phyloP scores from a whole-genome alignment of 1,284 basidiomycete genomes.

The Cystobasidium pallidum region DNA sequence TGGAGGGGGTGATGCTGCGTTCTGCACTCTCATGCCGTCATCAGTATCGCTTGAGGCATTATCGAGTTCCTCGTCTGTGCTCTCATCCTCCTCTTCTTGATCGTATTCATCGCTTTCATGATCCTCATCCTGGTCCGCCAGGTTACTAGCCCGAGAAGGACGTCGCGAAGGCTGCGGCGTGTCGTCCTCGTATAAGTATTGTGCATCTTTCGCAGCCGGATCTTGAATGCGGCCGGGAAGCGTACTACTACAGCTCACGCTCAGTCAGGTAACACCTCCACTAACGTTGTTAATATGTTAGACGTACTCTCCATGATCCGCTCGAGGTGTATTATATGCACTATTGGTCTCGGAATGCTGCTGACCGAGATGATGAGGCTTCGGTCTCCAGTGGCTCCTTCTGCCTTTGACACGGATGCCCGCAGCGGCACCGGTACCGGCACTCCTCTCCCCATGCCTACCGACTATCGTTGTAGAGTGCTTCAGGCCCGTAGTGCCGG shows the following conservation, averaged over 20 bases:
- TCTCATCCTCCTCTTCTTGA: constrained; percentile 10
- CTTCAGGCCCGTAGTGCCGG: constrained; percentile 11
- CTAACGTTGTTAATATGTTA: neutral
- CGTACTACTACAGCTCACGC: neutral
- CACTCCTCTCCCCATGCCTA: constrained; percentile 31
- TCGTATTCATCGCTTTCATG: constrained; percentile 28
- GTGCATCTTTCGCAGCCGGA: neutral
- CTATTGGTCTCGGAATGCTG: constrained; percentile 4
- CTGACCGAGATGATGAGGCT: constrained; percentile 33
- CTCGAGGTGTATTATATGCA: constrained; percentile 18
- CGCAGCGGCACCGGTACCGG: constrained; percentile 21
- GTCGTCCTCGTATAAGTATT: constrained; percentile 1
- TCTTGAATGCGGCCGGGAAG: constrained; percentile 14
- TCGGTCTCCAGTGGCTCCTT: constrained; percentile 31
- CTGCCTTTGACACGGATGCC: constrained; percentile 38
- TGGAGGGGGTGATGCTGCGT: neutral
- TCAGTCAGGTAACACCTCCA: neutral
- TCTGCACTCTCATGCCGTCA: constrained; percentile 12
- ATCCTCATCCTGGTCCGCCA: neutral
- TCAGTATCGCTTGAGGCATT: constrained; percentile 31
- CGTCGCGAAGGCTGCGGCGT: constrained; percentile 21
- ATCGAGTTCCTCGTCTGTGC: constrained; percentile 26
- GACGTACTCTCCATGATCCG: constrained; percentile 18
- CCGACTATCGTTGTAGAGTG: constrained; percentile 43
- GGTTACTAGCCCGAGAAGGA: neutral